A percentile compares a stretch with the other conserved stretches of the same genome.
phyloP scores from a whole-genome alignment of 1,139 yeast genomes.

The Taphrina flavorubra region DNA sequence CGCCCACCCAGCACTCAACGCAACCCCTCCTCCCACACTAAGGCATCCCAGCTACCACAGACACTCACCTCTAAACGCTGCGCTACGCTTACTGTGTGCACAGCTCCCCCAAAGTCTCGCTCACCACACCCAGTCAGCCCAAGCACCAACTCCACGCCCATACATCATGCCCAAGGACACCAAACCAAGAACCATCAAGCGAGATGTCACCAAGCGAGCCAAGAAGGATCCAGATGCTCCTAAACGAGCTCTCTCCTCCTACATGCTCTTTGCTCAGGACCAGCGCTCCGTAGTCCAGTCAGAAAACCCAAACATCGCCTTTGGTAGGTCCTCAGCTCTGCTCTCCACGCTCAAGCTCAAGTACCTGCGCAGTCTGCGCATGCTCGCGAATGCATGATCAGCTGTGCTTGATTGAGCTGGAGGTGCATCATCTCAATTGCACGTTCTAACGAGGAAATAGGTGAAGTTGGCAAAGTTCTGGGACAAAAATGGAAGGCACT shows the following conservation, averaged over 20 bases:
- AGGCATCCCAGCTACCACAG: neutral
- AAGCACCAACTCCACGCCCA: slow-evolving; percentile 17
- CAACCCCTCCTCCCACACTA: slow-evolving; percentile 29
- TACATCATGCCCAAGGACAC: slow-evolving; percentile 32
- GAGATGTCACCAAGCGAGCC: slow-evolving; percentile 26
- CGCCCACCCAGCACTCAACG: slow-evolving; percentile 31
- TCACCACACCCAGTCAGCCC: neutral
- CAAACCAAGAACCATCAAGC: slow-evolving; percentile 28
- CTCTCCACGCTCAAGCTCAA: neutral
- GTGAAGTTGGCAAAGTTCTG: slow-evolving; percentile 82
- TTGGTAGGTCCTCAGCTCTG: slow-evolving; percentile 58
- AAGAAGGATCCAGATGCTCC: slow-evolving; percentile 91
- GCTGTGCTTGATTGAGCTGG: slow-evolving; percentile 1
- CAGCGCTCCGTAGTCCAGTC: slow-evolving; percentile 93
- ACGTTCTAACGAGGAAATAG: slow-evolving; percentile 41
- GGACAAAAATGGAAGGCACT: slow-evolving; percentile 98
- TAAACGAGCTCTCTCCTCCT: slow-evolving; percentile 95
- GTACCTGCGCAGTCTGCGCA: neutral
- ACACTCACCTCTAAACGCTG: slow-evolving; percentile 1
- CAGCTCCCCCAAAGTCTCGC: slow-evolving; percentile 11
- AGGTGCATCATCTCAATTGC: neutral
- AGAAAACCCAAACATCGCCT: slow-evolving; percentile 91
- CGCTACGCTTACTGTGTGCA: neutral
- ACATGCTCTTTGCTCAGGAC: slow-evolving; percentile 98
- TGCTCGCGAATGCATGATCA: neutral